Evolutionary conservation across 1,139 yeast species (phyloP), one percentile per base, ranked within the genome.

Genomic region (Wickerhamomyces sp.): DNA sequence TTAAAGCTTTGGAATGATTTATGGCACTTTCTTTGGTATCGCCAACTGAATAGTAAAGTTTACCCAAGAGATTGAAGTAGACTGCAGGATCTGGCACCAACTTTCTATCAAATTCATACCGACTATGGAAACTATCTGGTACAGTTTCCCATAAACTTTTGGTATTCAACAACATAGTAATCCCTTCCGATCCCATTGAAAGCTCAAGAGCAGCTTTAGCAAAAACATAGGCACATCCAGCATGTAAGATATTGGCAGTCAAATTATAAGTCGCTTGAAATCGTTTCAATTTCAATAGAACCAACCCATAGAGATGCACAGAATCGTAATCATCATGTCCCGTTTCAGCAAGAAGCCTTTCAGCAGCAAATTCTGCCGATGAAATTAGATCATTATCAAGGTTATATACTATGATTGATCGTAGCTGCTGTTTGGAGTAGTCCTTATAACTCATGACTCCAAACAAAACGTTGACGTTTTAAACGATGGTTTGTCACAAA

Each of bases 311-410:
- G 38, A 89, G 66, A 60, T 85, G 83, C 10, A 76, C 59, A 11
- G 86, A 73, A 45, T 82, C 85, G 5, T 73, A 61, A 56, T 79
- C 59, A 1, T 52, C 45, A 27, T 40, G 42, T 1, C 55, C 55
- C 2, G 64, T 58, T 42, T 65, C 68, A 2, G 93, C 89, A 29
- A 84, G 60, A 32, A 88, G 68, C 52, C 94, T 71, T 58, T 89
- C 96, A 34, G 87, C 77, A 11, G 93, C 86, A 67, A 89, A 86
- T 61, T 82, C 89, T 4, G 96, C 95, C 44, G 87, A 84, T 26
- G 71, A 66, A 45, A 79, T 69, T 56, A 86, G 74, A 59, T 83
- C 88, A 49, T 78, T 77, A 58, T 89, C 96, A 37, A 89, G 64
- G 14, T 86, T 78, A 56, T 87, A 87, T 62, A 87, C 69, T 23